These are phyloP conservation scores for Dendrobium chrysotoxum DNA, from an alignment of 106 monocot species.

Conservation along the genomic window DNA sequence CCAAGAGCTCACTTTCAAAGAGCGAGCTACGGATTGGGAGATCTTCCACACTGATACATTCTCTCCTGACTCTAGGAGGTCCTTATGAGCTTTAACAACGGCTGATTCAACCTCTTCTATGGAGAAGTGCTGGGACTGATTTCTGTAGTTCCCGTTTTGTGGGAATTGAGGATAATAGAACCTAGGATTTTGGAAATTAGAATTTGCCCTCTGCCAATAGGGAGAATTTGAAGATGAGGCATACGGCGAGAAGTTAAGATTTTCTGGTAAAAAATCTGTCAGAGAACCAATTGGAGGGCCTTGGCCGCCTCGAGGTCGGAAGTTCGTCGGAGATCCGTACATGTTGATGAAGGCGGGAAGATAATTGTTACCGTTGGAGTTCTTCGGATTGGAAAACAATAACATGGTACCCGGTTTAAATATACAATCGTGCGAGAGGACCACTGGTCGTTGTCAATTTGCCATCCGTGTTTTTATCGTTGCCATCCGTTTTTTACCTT, in stretches of 20 bases:
- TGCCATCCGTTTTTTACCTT: too few relatives aligned
- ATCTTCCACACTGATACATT: slow-evolving; percentile 22
- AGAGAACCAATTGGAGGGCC: not conserved
- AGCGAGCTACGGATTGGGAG: slow-evolving; percentile 10
- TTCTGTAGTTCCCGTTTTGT: too few relatives aligned
- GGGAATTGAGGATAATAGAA: not conserved
- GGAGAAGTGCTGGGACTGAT: not conserved
- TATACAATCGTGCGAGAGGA: too few relatives aligned
- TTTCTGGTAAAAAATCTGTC: not conserved
- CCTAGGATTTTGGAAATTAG: not conserved
- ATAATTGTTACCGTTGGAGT: not conserved
- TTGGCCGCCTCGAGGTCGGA: slow-evolving; percentile 8
- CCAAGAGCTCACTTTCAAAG: slow-evolving; percentile 25
- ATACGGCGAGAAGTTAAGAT: not conserved
- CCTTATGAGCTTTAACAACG: slow-evolving; percentile 9
- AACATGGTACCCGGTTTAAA: too few relatives aligned
- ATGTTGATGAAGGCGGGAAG: not conserved
- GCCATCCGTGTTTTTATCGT: too few relatives aligned
- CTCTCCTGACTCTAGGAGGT: slow-evolving; percentile 15
- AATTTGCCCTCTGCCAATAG: not conserved
- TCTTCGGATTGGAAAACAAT: too few relatives aligned
- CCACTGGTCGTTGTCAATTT: too few relatives aligned
- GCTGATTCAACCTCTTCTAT: slow-evolving; percentile 22
- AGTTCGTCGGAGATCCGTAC: not conserved
- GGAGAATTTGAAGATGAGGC: not conserved